phyloP scores from a whole-genome alignment of 495 filamentous ascomycete species.

The Neurospora sp. region DNA sequence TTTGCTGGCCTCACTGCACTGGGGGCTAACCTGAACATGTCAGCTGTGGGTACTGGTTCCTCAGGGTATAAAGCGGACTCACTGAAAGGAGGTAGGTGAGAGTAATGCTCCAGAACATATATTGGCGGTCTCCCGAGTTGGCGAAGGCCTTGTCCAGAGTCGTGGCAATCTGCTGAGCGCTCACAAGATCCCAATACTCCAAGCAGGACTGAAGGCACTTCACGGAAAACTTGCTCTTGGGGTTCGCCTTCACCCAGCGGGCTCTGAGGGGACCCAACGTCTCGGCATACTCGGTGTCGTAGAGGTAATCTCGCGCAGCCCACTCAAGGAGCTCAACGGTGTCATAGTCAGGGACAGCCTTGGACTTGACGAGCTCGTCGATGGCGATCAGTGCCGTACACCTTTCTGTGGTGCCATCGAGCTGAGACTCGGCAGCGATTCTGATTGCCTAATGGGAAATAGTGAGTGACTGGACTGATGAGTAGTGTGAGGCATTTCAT shows the following conservation, averaged over 20 bases:
- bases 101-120: constrained; percentile 36
- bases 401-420: constrained; percentile 28
- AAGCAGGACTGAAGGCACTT: constrained; percentile 35
- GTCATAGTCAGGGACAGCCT: constrained; percentile 28
- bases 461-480: constrained; percentile 1
- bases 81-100: constrained; percentile 36
- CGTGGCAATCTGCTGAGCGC: constrained; percentile 40
- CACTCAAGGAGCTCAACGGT: constrained; percentile 35
- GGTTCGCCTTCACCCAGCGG: constrained; percentile 32
- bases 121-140: constrained; percentile 24
- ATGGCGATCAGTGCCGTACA: constrained; percentile 23
- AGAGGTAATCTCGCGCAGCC: constrained; percentile 19
- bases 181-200: constrained; percentile 35
- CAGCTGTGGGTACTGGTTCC: constrained; percentile 4
- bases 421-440: constrained; percentile 33
- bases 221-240: constrained; percentile 25
- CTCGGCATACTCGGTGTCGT: constrained; percentile 24
- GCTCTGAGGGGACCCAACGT: constrained; percentile 32
- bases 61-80: constrained; percentile 7
- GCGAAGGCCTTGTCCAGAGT: constrained; percentile 31
- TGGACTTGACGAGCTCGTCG: constrained; percentile 28
- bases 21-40: constrained; percentile 24
- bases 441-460: constrained; percentile 27
- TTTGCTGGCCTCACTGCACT: constrained; percentile 25
- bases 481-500: neutral